Evolutionary conservation across 2,329 filamentous ascomycete genomes (phyloP).

Genomic region (Pestalotiopsis sp.): DNA sequence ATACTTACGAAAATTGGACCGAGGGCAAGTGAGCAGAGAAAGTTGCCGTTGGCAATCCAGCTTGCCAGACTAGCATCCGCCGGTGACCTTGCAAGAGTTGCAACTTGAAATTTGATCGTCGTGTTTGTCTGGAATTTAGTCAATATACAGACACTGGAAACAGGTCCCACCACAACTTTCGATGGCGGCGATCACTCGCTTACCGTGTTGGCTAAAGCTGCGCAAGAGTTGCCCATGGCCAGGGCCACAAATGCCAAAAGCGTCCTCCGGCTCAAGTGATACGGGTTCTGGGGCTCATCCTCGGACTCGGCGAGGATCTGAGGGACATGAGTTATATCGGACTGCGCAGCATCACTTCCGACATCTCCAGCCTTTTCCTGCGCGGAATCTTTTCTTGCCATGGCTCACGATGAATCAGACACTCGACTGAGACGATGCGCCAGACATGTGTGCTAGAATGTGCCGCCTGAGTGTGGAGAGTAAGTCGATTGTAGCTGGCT

Average conservation of each 20-base stretch:
- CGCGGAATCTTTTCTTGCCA: not conserved
- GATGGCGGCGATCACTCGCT: not conserved
- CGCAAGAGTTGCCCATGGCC: slow-evolving; percentile 6
- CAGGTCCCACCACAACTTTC: not conserved
- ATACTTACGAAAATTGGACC: slow-evolving; percentile 2
- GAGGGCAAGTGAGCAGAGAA: slow-evolving; percentile 5
- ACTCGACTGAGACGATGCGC: not conserved
- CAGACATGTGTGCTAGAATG: too few species aligned
- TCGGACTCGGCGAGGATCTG: not conserved
- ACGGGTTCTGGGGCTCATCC: not conserved
- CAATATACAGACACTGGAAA: not conserved
- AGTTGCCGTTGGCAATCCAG: slow-evolving; percentile 7
- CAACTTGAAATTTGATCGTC: slow-evolving; percentile 2
- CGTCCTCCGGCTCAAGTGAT: slow-evolving; percentile 3
- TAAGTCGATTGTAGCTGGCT: too few species aligned
- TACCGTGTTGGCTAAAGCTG: slow-evolving; percentile 6
- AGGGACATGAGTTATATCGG: not conserved
- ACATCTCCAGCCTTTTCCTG: too few species aligned
- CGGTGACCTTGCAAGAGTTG: not conserved
- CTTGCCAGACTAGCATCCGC: slow-evolving; percentile 3
- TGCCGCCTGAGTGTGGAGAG: too few species aligned
- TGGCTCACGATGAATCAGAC: not conserved
- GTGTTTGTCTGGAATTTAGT: not conserved
- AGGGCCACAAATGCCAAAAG: slow-evolving; percentile 4
- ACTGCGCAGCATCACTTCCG: not conserved